Conservation (phyloP, 1,284 basidiomycete species). For the Ustilago tritici region DNA sequence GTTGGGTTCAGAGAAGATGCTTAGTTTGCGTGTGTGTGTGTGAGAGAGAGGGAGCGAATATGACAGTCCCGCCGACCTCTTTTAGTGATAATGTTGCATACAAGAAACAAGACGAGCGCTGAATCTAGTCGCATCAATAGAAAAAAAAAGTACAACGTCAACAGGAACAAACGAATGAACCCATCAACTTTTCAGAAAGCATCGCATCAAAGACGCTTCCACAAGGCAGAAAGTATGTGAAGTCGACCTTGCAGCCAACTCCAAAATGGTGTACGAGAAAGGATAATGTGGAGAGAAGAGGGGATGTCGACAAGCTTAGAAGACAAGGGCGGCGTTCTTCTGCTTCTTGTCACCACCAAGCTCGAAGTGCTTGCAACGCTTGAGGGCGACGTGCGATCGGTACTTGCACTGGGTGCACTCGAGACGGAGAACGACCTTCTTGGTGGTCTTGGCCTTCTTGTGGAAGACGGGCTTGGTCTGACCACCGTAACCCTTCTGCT, state of each 20-base stretch:
- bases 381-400: slow-evolving; percentile 81
- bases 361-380: slow-evolving; percentile 99
- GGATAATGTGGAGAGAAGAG: background rate
- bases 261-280: slow-evolving; percentile 9
- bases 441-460: slow-evolving; percentile 91
- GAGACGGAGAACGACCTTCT: slow-evolving; percentile 97
- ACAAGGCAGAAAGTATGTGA: slow-evolving; percentile 3
- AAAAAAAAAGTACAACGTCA: slow-evolving; percentile 45
- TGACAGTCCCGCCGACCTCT: slow-evolving; percentile 7
- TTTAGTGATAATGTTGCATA: slow-evolving; percentile 21
- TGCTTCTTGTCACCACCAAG: slow-evolving; percentile 99
- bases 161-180: background rate
- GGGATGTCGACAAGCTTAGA: slow-evolving; percentile 70
- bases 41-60: slow-evolving; percentile 11
- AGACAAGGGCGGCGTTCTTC: slow-evolving; percentile 91
- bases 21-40: slow-evolving; percentile 33
- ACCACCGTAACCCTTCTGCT: slow-evolving; percentile 99
- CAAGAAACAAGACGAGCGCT: slow-evolving; percentile 4
- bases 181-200: slow-evolving; percentile 29
- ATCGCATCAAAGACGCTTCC: slow-evolving; percentile 17
- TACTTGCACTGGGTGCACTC: slow-evolving; percentile 99
- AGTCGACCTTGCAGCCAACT: background rate
- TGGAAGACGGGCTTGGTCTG: slow-evolving; percentile 99
- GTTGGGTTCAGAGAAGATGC: slow-evolving; percentile 35
- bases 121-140: slow-evolving; percentile 19